Base-by-base conservation (phyloP, 73 alveolate genomes). In the Uronychia setigera region DNA sequence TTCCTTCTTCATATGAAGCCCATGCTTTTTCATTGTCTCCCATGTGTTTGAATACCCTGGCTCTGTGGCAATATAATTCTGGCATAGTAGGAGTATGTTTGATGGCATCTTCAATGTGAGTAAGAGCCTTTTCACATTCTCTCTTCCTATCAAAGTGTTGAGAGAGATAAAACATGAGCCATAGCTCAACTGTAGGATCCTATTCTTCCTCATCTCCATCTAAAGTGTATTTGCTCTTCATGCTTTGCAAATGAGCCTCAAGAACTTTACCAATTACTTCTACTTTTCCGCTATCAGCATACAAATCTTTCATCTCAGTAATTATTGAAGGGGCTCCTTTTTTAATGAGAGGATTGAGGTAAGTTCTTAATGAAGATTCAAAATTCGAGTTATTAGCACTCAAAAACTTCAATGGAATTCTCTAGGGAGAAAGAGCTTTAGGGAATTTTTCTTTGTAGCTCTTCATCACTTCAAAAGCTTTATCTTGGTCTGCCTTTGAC, bases 81-180 rank as follows among this genome's bases (percentile, higher is more conserved):
- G 95, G 95, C 80, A 97, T 85, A 31, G 98, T 89, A 26, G 99
- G 99, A 13, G 99, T 97, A 89, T 95, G 97, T 78, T 88, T 95
- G 28, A 97, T 97, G n/a, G 99, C 97, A 79, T 94, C 87, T 80
- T 95, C 89, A 79, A 96, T 92, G 32, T 82, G 86, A 46, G 86
- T 94, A 77, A 97, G 81, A 30, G 99, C 98, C 83, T 88, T 84
- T 29, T 82, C 94, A 46, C 89, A 91, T 59, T 94, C 97, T 35
- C 98, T 96, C 81, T 87, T 88, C 80, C 88, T 83, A 67, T 90
- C 95, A 85, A 74, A 88, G 84, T 96, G 98, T 87, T 97, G 96
- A 0, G 99, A 87, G 29, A 95, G 90, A 59, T 90, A 77, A 83
- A 87, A 85, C 31, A 77, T 60, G 29, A 86, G 87, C 94, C 96